Evolutionary conservation across 2,329 filamentous ascomycete genomes (phyloP).

Genomic region (Cordyceps fumosorosea): DNA sequence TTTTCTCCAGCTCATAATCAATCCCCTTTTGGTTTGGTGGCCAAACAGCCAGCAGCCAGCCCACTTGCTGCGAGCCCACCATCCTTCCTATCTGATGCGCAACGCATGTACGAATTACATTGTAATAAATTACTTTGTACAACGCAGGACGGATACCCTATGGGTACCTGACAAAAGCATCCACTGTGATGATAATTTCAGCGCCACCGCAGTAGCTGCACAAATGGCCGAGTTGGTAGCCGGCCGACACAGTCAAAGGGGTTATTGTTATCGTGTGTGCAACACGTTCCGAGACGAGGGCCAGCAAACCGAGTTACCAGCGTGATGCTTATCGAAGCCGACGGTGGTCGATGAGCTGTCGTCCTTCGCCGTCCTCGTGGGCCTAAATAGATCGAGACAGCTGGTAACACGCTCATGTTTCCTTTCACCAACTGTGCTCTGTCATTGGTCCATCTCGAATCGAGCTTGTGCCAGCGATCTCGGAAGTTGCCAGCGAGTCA

Average conservation of each 20-base stretch:
- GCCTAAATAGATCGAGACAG: background rate
- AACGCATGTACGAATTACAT: background rate
- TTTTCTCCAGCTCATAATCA: background rate
- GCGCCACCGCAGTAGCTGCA: background rate
- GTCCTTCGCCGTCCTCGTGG: background rate
- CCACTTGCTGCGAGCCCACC: background rate
- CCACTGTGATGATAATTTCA: background rate
- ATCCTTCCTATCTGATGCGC: background rate
- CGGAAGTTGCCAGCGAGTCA: constrained; percentile 9
- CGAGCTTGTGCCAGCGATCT: background rate
- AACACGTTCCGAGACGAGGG: background rate
- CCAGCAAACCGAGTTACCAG: background rate
- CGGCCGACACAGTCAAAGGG: background rate
- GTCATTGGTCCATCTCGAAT: background rate
- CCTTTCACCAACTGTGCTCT: background rate
- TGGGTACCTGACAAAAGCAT: background rate
- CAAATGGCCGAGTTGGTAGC: constrained; percentile 6
- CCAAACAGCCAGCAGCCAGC: background rate
- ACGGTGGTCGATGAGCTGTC: background rate
- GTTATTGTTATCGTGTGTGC: background rate
- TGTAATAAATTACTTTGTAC: background rate
- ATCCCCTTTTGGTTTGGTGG: background rate
- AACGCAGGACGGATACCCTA: background rate
- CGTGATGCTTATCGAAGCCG: background rate
- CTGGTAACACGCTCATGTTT: background rate